Base-by-base conservation (phyloP, 2,329 filamentous ascomycete species). In the Trichophaea hybrida region DNA sequence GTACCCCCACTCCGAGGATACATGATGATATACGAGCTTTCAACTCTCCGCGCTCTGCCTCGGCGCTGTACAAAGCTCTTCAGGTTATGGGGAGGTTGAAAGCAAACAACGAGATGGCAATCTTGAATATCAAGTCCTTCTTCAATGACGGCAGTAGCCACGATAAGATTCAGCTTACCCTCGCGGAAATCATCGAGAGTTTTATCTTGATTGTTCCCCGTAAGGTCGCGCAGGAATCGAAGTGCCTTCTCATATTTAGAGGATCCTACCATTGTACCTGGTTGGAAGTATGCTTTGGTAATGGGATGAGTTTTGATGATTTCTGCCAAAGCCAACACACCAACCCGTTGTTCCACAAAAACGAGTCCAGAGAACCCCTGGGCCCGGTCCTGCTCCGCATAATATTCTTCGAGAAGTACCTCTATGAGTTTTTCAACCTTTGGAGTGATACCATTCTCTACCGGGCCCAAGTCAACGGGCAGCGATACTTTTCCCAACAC, bases 101-200 rank as follows among this genome's bases (percentile, higher is more conserved):
- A 86, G 64, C 80, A 83, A 10, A 85, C 74, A 0, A 86, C 82
- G 24, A 82, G 66, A 66, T 83, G 80, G 65, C 82, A 85, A 2
- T 78, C 77, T 0, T 80, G 80, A 1, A 85, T 76, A 63, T 85
- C 83, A 49, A 85, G 83, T 0, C 82, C 82, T 67, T 85, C 82
- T 66, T 84, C 81, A 2, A 84, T 71, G 0, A 85, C 81, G 61
- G 75, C 80, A 0, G 82, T 85, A 2, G 79, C 77, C 40, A 85
- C 72, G 5, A 85, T 71, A 13, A 84, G 71, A 59, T 80, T 82
- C 58, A 77, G 73, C 55, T 72, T 74, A 1, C 80, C 78, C 1
- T 71, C 69, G 2, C 77, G 76, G 64, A 86, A 85, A n/a, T 79
- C 75, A 6, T 76, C 72, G 1, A 84, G 71, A 1, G 77, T 78